Conservation (phyloP, 2,329 filamentous ascomycete genomes). For the Pyricularia sp. region DNA sequence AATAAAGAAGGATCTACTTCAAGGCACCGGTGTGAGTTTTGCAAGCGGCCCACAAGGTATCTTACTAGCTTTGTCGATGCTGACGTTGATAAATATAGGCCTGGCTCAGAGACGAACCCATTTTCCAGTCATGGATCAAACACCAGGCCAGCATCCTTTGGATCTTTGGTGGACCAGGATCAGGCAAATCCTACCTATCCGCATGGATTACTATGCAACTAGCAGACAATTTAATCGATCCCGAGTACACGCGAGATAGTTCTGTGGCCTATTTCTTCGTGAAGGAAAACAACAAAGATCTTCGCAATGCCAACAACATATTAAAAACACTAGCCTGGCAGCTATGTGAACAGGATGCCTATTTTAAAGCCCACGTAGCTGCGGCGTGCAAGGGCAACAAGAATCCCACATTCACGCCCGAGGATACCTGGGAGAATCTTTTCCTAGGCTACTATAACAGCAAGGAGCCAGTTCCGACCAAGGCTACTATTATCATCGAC, state of each 20-base stretch:
- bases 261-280: background rate
- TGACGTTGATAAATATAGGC: background rate
- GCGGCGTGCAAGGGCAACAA: background rate
- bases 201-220: background rate
- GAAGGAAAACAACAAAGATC: background rate
- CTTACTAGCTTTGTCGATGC: background rate
- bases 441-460: background rate
- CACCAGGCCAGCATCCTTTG: background rate
- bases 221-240: background rate
- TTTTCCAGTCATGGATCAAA: background rate
- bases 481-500: background rate
- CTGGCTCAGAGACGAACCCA: background rate
- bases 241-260: background rate
- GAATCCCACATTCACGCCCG: background rate
- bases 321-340: background rate
- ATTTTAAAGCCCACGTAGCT: background rate
- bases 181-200: background rate
- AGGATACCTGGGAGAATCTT: background rate
- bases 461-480: background rate
- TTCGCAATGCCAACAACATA: background rate
- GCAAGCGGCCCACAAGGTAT: background rate
- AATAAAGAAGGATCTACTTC: background rate
- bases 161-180: background rate
- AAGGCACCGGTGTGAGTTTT: background rate
- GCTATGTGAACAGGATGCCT: background rate